These are phyloP conservation scores for Atkinsonella texensis DNA, from an alignment of 2,329 filamentous ascomycete genomes.

Conservation along the genomic window DNA sequence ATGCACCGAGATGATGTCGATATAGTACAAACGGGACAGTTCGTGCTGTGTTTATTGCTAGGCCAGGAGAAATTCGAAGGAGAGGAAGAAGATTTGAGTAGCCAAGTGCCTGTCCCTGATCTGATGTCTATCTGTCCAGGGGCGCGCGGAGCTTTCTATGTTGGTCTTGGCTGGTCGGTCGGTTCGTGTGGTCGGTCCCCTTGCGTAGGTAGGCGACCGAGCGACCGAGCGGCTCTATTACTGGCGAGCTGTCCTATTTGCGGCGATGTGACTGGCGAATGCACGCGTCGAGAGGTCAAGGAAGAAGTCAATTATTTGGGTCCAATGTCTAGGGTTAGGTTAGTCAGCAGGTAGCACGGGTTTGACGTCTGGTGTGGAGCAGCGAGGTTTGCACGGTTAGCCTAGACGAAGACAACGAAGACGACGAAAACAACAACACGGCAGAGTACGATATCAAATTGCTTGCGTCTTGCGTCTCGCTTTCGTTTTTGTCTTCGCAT, in stretches of 20 bases:
- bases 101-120: neutral
- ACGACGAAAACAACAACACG: too few relatives aligned
- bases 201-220: too few relatives aligned
- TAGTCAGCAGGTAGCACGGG: too few relatives aligned
- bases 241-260: neutral
- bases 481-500: too few relatives aligned
- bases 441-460: too few relatives aligned
- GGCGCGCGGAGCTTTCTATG: neutral
- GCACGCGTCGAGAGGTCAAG: neutral
- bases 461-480: too few relatives aligned
- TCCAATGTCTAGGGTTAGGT: too few relatives aligned
- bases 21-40: neutral
- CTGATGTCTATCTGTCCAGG: neutral
- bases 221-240: neutral
- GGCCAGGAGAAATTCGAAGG: neutral
- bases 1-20: neutral
- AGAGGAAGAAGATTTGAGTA: neutral
- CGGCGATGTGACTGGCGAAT: constrained; percentile 1
- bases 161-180: neutral
- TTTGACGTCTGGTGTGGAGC: too few relatives aligned
- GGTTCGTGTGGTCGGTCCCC: too few relatives aligned
- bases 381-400: too few relatives aligned
- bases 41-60: neutral
- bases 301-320: too few relatives aligned
- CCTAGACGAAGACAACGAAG: too few relatives aligned